Base-by-base conservation (phyloP, 2,329 filamentous ascomycete genomes). In the Seiridium cupressi region DNA sequence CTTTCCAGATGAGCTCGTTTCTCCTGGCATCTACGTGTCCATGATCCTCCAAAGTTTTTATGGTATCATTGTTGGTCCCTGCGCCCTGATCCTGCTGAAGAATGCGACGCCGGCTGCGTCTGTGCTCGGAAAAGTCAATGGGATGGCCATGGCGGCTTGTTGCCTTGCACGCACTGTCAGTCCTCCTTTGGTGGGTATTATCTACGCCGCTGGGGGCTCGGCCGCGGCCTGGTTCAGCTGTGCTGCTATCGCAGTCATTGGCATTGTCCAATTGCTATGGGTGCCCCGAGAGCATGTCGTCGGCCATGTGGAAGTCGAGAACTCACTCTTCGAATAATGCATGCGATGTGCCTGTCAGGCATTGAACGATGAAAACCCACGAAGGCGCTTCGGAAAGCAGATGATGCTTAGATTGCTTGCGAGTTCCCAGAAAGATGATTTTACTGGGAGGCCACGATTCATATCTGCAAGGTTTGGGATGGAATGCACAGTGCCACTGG, bases 31-130 rank as follows among this genome's bases (percentile, higher is more conserved):
- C 34, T 91, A 90, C 70, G 72, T 79, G n/a, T 87, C 86, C 47
- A 76, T 92, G 40, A 76, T 84, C 2, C 74, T 90, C 60, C 86
- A 89, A 63, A 90, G 89, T 65, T 76, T 90, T 59, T 84, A 88
- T 59, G 87, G 87, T 6, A 90, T 91, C 64, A 79, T 91, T 42
- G 85, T 84, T 31, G 89, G 88, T 44, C 89, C 89, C 0, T 81
- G 89, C 7, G 80, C 89, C 1, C 78, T 92, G 34, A 91, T 92
- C 62, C 78, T 92, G 58, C 82, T 92, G 68, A 92, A 92, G 72
- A 87, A 91, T 74, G 87, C 89, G 1, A 85, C 86, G 3, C 87
- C 88, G 0, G 82, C 84, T 4, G 78, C 84, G 3, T 81, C 80
- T 1, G 82, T 85, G 4, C 78, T 92, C 13, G 89, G 89, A 1